Conservation (phyloP, 179 eudicot species). For the Silene noctiflora region DNA sequence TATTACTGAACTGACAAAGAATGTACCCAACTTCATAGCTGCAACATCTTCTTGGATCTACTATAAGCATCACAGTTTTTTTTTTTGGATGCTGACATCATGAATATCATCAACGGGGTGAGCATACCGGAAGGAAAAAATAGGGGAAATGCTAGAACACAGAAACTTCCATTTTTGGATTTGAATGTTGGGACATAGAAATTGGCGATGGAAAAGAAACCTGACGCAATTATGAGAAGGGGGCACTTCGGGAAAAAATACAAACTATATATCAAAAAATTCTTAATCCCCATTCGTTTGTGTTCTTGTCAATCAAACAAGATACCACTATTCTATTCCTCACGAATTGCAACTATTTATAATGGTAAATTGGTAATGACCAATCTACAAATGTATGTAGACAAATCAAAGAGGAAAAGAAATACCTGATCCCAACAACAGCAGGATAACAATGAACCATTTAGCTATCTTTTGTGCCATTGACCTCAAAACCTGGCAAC, state of each 20-base stretch:
- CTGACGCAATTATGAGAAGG: background rate
- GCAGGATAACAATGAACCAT: background rate
- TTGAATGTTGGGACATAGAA: background rate
- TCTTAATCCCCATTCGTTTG: background rate
- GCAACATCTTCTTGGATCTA: constrained; percentile 19
- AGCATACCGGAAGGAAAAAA: constrained; percentile 13
- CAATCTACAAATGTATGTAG: background rate
- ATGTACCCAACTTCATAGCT: constrained; percentile 17
- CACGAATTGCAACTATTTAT: background rate
- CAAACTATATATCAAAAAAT: too few relatives aligned
- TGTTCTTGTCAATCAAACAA: background rate
- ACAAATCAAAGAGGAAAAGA: background rate
- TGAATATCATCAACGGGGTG: constrained; percentile 8
- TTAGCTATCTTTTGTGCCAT: background rate
- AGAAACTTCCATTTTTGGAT: constrained; percentile 27
- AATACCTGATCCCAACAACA: constrained; percentile 5
- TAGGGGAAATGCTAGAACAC: constrained; percentile 13
- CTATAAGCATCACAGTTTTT: background rate
- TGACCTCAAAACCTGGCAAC: background rate
- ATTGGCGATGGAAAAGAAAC: constrained; percentile 7
- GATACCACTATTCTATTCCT: background rate
- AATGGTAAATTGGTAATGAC: background rate
- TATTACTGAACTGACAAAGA: constrained; percentile 18
- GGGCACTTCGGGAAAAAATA: background rate
- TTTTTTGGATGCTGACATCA: background rate